Percentiles rank a stretch among this genome's conserved stretches.
phyloP scores from a whole-genome alignment of 1,139 yeast genomes.

The Pneumocystis carinii region DNA sequence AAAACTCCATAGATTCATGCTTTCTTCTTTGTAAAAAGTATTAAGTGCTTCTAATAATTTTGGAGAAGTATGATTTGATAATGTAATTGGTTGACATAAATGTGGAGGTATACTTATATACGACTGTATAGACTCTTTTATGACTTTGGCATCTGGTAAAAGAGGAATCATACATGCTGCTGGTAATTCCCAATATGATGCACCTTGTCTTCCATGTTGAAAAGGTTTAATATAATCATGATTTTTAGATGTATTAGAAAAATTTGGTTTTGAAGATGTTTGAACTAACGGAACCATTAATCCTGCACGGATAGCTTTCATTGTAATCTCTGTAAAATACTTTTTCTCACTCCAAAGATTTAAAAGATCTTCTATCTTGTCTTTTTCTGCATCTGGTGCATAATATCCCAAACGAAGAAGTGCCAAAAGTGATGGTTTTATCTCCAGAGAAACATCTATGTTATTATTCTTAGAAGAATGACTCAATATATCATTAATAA shows the following conservation, averaged over 20 bases:
- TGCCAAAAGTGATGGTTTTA: not conserved
- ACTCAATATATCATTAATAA: not conserved
- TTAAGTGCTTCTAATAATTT: not conserved
- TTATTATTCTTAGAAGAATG: not conserved
- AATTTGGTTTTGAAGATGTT: not conserved
- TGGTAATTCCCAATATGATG: not conserved
- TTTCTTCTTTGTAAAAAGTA: not conserved
- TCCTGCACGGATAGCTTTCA: not conserved
- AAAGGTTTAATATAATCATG: not conserved
- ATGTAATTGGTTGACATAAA: not conserved
- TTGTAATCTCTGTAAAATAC: not conserved
- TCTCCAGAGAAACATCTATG: not conserved
- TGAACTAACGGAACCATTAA: not conserved
- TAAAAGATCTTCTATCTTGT: not conserved
- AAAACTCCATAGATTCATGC: not conserved
- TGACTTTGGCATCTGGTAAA: not conserved
- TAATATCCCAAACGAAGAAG: not conserved
- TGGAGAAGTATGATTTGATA: not conserved
- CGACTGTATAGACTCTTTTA: not conserved
- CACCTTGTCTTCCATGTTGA: not conserved
- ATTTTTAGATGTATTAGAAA: not conserved
- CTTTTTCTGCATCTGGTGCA: not conserved
- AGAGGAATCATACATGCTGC: not conserved
- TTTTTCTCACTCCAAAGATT: not conserved
- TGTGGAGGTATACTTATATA: not conserved